Evolutionary conservation across 2,329 filamentous ascomycete genomes (phyloP), one percentile per base, ranked within the genome.

Genomic region (Lithohypha guttulata): DNA sequence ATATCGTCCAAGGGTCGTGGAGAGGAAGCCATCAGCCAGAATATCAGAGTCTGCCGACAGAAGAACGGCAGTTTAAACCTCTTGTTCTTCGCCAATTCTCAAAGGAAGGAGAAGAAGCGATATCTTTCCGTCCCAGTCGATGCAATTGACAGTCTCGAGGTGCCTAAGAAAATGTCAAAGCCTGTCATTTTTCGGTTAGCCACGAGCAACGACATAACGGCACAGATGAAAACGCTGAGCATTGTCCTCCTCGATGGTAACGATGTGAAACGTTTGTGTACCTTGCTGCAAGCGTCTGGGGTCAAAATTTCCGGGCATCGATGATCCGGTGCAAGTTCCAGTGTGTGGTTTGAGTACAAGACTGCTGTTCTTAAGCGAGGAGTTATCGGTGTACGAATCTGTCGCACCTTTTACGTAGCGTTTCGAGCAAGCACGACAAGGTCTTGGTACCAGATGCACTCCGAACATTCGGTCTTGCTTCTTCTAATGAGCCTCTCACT

Each of bases 1-100:
- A 61, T 60, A 28, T 62, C 60, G 31, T 63, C 60, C 29, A 64
- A 63, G 43, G 61, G 61, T 6, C 59, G 61, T 6, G 61, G 61
- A 1, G 61, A 64, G 42, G 61, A 64, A 52, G 63, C 60, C 38
- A 63, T 64, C 50, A 63, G 60, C 34, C 61, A 64, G 46, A 64
- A 64, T 40, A 42, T 64, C 11, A 59, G 61, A 3, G 55, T 64
- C 6, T 50, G 64, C 2, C 58, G 57, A 1, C 57, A 55, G 1
- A 44, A 48, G 2, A 61, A 58, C 17, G 58, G 58, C n/a, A n/a
- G n/a, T n/a, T n/a, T n/a, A n/a, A 2, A 13, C 31, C 8, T 34
- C 31, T 6, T 34, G 9, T 17, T 34, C 31, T 34, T 34, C 10
- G 31, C 31, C 18, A 34, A 34, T 19, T 34, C 21, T 19, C 31